Percentiles rank a stretch among this genome's conserved stretches.
phyloP scores from a whole-genome alignment of 2,329 filamentous ascomycete genomes.

The Aspergillus terreus region DNA sequence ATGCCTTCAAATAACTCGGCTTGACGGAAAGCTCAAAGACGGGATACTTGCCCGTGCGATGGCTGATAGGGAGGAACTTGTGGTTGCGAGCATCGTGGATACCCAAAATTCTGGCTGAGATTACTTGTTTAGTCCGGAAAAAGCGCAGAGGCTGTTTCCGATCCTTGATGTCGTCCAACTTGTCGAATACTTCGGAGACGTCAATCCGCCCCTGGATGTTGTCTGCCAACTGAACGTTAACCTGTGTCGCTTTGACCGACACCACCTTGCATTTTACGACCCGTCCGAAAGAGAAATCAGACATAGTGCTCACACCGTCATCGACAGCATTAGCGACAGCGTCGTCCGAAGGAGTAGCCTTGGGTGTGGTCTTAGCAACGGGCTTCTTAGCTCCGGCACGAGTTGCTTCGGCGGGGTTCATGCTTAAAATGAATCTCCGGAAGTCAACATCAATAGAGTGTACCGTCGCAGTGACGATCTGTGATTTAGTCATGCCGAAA shows the following conservation, averaged over 20 bases:
- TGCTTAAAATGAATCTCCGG: conserved; percentile 64
- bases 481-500: conserved; percentile 74
- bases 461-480: conserved; percentile 71
- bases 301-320: conserved; percentile 57
- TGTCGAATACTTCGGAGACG: conserved; percentile 83
- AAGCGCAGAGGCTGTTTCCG: conserved; percentile 73
- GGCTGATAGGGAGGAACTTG: conserved; percentile 85
- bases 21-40: conserved; percentile 87
- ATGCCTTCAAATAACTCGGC: conserved; percentile 52
- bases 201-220: conserved; percentile 91
- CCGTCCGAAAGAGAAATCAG: conserved; percentile 70
- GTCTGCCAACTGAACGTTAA: conserved; percentile 85
- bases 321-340: conserved; percentile 60
- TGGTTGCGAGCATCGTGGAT: conserved; percentile 88
- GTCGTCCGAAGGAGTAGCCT: conserved; percentile 35
- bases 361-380: conserved; percentile 17
- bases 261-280: conserved; percentile 71
- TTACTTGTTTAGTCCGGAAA: conserved; percentile 67
- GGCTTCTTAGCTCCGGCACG: conserved; percentile 44
- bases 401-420: conserved; percentile 50
- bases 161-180: conserved; percentile 80
- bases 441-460: conserved; percentile 67
- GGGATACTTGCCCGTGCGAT: conserved; percentile 71
- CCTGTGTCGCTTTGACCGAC: conserved; percentile 85
- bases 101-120: conserved; percentile 76